These are phyloP conservation scores for Anastatica hierochuntica DNA, from an alignment of 345 rosid species.

Conservation along the genomic window DNA sequence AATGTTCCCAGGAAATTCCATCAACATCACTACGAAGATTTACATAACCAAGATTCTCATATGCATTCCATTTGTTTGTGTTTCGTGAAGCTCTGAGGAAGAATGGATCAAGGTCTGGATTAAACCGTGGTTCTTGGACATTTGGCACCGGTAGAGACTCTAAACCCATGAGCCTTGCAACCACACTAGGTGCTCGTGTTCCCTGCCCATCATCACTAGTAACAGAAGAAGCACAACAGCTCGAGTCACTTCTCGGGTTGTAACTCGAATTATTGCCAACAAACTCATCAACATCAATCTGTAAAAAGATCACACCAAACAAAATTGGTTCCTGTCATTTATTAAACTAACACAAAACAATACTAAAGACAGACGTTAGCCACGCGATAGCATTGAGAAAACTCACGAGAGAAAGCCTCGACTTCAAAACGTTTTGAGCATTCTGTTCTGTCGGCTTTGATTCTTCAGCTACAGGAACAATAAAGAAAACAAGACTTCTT, in stretches of 20 bases:
- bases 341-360: constrained; percentile 20
- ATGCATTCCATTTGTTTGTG: constrained; percentile 33
- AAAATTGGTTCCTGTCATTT: neutral
- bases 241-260: constrained; percentile 54
- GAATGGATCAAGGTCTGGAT: constrained; percentile 45
- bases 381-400: too few relatives aligned
- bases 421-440: constrained; percentile 21
- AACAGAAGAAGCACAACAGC: constrained; percentile 88
- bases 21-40: constrained; percentile 37
- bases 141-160: constrained; percentile 62
- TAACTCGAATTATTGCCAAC: constrained; percentile 38
- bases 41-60: too few relatives aligned
- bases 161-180: constrained; percentile 97
- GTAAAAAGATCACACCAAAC: constrained; percentile 15
- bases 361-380: too few relatives aligned
- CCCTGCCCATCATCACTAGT: constrained; percentile 83
- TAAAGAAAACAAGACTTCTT: neutral
- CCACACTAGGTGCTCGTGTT: constrained; percentile 72
- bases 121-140: constrained; percentile 39
- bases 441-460: constrained; percentile 17
- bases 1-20: constrained; percentile 41
- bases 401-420: neutral
- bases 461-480: constrained; percentile 20
- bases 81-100: constrained; percentile 41
- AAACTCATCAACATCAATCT: constrained; percentile 65